phyloP scores from a whole-genome alignment of 2,329 filamentous ascomycete species.

The Gaeumannomyces tritici region DNA sequence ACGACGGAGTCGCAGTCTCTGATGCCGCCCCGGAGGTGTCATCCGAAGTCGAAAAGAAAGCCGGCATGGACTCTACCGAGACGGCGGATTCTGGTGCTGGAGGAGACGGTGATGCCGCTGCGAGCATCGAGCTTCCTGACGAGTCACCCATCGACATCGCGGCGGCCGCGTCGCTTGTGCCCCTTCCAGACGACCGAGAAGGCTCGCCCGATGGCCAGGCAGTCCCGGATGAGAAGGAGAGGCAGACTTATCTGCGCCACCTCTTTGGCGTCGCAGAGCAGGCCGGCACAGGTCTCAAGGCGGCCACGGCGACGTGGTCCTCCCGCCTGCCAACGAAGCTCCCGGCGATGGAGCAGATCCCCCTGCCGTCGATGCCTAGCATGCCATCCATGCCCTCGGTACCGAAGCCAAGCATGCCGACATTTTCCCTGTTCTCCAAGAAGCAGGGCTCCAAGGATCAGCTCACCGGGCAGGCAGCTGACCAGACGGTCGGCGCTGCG shows the following conservation, averaged over 20 bases:
- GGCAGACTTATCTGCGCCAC: constrained; percentile 35
- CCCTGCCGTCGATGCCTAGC: constrained; percentile 15
- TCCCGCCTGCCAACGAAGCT: constrained; percentile 32
- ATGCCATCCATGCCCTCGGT: constrained; percentile 18
- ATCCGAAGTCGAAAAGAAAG: neutral
- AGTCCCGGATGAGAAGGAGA: constrained; percentile 19
- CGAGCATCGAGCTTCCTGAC: constrained; percentile 21
- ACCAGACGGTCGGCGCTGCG: neutral
- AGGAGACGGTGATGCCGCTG: constrained; percentile 21
- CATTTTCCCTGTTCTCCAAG: constrained; percentile 5
- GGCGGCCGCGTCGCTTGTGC: constrained; percentile 39
- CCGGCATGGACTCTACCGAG: neutral
- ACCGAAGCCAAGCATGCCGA: constrained; percentile 1
- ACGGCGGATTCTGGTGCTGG: neutral
- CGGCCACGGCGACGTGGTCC: constrained; percentile 8
- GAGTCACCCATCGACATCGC: constrained; percentile 44
- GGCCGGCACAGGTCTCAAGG: constrained; percentile 32
- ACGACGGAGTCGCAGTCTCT: constrained; percentile 9
- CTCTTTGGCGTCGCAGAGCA: constrained; percentile 39
- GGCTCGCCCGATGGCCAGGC: constrained; percentile 18
- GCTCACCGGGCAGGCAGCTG: neutral
- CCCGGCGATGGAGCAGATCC: constrained; percentile 22
- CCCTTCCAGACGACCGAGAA: constrained; percentile 32
- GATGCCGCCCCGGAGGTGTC: neutral
- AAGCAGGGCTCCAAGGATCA: neutral